These are phyloP conservation scores for Penicillium janthinellum DNA, from an alignment of 2,329 filamentous ascomycete species.

Conservation along the genomic window DNA sequence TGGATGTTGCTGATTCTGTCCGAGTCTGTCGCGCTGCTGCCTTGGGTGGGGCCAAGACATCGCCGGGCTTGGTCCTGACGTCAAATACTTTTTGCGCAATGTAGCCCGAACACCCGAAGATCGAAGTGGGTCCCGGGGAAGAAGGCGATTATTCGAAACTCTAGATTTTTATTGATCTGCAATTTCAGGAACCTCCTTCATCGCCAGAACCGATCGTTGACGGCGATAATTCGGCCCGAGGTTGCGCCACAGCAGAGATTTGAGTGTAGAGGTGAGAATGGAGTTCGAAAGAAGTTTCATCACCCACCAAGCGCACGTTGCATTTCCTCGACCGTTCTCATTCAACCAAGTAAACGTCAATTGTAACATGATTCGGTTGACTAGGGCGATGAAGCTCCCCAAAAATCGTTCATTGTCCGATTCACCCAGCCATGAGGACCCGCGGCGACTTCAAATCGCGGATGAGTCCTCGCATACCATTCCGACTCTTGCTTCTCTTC, in stretches of 20 bases:
- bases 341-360: constrained; percentile 7
- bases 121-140: no score
- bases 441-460: constrained; percentile 8
- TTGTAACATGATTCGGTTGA: constrained; percentile 8
- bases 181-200: no score
- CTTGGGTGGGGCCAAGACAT: neutral
- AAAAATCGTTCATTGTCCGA: constrained; percentile 4
- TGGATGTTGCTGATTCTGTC: neutral
- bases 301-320: no score
- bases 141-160: no score
- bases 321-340: neutral
- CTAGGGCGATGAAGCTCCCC: constrained; percentile 4
- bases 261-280: no score
- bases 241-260: no score
- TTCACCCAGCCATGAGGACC: constrained; percentile 4
- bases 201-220: no score
- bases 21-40: constrained; percentile 1
- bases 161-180: no score
- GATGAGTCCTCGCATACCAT: constrained; percentile 10
- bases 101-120: neutral
- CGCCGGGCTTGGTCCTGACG: constrained; percentile 6
- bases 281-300: no score
- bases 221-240: no score
- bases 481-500: neutral
- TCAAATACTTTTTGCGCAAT: constrained; percentile 6